A percentile compares a stretch with the other conserved stretches of the same genome.
These are phyloP conservation scores for Sistotremastrum suecicum DNA, from an alignment of 768 basidiomycete species.

Conservation along the genomic window DNA sequence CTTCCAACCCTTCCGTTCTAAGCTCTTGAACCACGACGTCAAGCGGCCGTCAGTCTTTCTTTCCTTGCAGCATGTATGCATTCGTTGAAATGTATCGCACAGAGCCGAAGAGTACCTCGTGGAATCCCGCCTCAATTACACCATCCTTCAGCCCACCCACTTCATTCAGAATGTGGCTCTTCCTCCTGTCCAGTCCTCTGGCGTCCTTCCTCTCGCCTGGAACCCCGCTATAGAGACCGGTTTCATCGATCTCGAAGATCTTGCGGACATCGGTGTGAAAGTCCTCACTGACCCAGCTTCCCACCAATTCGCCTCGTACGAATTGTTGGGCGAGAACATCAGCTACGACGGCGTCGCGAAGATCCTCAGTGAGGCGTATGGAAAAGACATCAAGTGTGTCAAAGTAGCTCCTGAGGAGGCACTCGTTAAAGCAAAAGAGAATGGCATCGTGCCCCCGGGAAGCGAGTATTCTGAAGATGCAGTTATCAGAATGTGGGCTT, in stretches of 20 bases:
- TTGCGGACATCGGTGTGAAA: slow-evolving; percentile 14
- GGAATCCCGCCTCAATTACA: slow-evolving; percentile 21
- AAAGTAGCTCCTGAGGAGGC: slow-evolving; percentile 10
- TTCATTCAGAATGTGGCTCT: background rate
- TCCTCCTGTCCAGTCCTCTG: background rate
- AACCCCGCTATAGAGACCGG: slow-evolving; percentile 16
- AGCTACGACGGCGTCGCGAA: slow-evolving; percentile 16
- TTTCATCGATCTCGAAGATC: slow-evolving; percentile 20
- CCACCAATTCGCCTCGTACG: slow-evolving; percentile 21
- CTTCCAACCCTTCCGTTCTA: slow-evolving; percentile 15
- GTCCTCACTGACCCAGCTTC: slow-evolving; percentile 15
- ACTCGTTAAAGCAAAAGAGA: slow-evolving; percentile 3
- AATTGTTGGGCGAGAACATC: slow-evolving; percentile 19
- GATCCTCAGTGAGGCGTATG: slow-evolving; percentile 7
- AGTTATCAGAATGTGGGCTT: slow-evolving; percentile 18
- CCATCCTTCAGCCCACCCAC: slow-evolving; percentile 17
- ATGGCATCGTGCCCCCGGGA: slow-evolving; percentile 1
- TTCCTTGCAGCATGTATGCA: background rate
- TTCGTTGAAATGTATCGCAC: background rate
- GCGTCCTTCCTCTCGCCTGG: slow-evolving; percentile 12
- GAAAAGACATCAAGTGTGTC: slow-evolving; percentile 9
- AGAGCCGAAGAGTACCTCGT: slow-evolving; percentile 24
- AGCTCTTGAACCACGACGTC: slow-evolving; percentile 17
- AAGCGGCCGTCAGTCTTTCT: slow-evolving; percentile 9
- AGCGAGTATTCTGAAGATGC: slow-evolving; percentile 14